Evolutionary conservation across 1,284 basidiomycete genomes (phyloP).

Genomic region (Phellinidium pouzarii): DNA sequence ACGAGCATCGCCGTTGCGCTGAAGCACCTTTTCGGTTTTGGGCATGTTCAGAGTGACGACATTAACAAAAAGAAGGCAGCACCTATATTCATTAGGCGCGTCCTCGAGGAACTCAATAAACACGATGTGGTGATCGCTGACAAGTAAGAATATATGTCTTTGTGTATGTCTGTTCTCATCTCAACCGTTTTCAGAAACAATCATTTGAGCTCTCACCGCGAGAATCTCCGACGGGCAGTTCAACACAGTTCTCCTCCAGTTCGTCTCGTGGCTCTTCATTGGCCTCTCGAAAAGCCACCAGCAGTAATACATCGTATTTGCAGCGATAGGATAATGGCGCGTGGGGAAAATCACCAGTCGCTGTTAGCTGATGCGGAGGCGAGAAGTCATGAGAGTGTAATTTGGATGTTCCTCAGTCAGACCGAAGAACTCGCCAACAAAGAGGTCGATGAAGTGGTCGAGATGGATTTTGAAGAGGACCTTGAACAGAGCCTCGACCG

Average conservation of each 20-base stretch:
- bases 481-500: constrained; percentile 50
- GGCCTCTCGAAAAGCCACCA: constrained; percentile 53
- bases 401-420: constrained; percentile 72
- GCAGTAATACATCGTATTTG: constrained; percentile 67
- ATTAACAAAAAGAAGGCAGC: constrained; percentile 76
- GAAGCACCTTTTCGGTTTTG: constrained; percentile 71
- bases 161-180: neutral
- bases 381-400: constrained; percentile 70
- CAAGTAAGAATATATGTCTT: constrained; percentile 45
- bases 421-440: constrained; percentile 58
- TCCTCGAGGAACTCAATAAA: constrained; percentile 52
- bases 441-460: constrained; percentile 62
- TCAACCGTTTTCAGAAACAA: constrained; percentile 62
- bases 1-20: constrained; percentile 83
- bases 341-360: constrained; percentile 82
- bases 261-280: constrained; percentile 74
- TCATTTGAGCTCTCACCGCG: constrained; percentile 74
- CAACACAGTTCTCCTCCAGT: constrained; percentile 42
- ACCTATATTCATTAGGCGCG: constrained; percentile 72
- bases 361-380: constrained; percentile 51
- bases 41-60: constrained; percentile 91
- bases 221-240: constrained; percentile 53
- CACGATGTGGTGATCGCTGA: constrained; percentile 85
- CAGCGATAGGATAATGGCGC: constrained; percentile 61
- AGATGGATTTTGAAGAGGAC: constrained; percentile 53